These are phyloP conservation scores for Petrea volubilis DNA, from an alignment of 257 asterid genomes.

Conservation along the genomic window DNA sequence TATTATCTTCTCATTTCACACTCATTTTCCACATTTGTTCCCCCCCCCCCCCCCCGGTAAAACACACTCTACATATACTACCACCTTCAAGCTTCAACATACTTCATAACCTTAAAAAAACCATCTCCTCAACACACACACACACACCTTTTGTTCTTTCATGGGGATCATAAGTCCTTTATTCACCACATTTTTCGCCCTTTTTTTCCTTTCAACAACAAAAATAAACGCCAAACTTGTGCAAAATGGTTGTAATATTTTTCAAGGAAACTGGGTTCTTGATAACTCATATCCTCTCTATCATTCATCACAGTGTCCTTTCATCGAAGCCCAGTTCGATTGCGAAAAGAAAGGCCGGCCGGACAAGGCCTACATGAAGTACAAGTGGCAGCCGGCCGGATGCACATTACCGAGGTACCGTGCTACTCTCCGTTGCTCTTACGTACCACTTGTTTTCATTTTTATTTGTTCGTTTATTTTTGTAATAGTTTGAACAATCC, in stretches of 20 bases:
- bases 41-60: no score
- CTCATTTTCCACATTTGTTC: no score
- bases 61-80: background rate
- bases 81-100: background rate
- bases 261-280: constrained; percentile 52
- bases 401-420: constrained; percentile 37
- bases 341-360: constrained; percentile 53
- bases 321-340: constrained; percentile 34
- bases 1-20: no score
- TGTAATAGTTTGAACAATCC: no score
- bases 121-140: background rate
- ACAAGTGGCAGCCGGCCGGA: constrained; percentile 36
- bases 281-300: constrained; percentile 54
- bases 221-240: constrained; percentile 15
- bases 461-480: no score
- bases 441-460: background rate
- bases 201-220: background rate
- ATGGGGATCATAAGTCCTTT: background rate
- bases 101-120: background rate
- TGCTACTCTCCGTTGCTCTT: no score
- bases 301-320: constrained; percentile 39
- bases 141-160: background rate
- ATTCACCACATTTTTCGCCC: background rate
- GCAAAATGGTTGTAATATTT: constrained; percentile 40
- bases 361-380: constrained; percentile 35